Conservation (phyloP, 2,329 filamentous ascomycete genomes). For the Dothiorella sarmentorum region DNA sequence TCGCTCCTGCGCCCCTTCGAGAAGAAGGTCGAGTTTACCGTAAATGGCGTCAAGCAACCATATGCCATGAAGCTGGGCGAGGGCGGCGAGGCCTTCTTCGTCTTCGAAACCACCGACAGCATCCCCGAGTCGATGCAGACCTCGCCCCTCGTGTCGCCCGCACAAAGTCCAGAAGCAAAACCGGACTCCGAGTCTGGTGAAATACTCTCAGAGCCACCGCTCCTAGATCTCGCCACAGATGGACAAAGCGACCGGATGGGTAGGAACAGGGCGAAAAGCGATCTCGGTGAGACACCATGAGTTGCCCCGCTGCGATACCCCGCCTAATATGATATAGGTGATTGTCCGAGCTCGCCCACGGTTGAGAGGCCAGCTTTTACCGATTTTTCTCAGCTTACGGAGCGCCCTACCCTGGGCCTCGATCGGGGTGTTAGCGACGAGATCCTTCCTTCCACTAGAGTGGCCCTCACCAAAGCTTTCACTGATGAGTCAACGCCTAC, state of each 20-base stretch:
- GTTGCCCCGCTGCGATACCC: slow-evolving; percentile 17
- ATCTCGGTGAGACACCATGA: slow-evolving; percentile 40
- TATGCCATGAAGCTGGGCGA: slow-evolving; percentile 99
- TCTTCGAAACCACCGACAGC: slow-evolving; percentile 89
- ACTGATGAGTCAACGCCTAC: slow-evolving; percentile 21
- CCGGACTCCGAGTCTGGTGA: slow-evolving; percentile 42
- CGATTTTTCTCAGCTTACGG: slow-evolving; percentile 38
- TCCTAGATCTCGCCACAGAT: slow-evolving; percentile 60
- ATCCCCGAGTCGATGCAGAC: slow-evolving; percentile 95
- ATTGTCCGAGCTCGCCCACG: slow-evolving; percentile 22
- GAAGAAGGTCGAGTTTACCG: slow-evolving; percentile 97
- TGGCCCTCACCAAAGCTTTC: slow-evolving; percentile 35
- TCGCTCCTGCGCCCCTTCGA: slow-evolving; percentile 90
- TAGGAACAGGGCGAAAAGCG: slow-evolving; percentile 42
- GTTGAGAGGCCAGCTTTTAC: slow-evolving; percentile 32
- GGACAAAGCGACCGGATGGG: slow-evolving; percentile 17
- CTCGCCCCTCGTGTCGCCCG: slow-evolving; percentile 86
- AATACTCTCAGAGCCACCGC: slow-evolving; percentile 65
- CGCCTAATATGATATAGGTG: slow-evolving; percentile 14
- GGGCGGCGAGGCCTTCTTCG: slow-evolving; percentile 96
- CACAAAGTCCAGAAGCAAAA: slow-evolving; percentile 71
- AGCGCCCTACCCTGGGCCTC: slow-evolving; percentile 36
- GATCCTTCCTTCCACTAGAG: slow-evolving; percentile 45
- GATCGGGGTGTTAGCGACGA: slow-evolving; percentile 40
- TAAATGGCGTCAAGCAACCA: slow-evolving; percentile 87